Base-by-base conservation (phyloP, 1,139 yeast genomes). In the Yamadazyma conglobata region DNA sequence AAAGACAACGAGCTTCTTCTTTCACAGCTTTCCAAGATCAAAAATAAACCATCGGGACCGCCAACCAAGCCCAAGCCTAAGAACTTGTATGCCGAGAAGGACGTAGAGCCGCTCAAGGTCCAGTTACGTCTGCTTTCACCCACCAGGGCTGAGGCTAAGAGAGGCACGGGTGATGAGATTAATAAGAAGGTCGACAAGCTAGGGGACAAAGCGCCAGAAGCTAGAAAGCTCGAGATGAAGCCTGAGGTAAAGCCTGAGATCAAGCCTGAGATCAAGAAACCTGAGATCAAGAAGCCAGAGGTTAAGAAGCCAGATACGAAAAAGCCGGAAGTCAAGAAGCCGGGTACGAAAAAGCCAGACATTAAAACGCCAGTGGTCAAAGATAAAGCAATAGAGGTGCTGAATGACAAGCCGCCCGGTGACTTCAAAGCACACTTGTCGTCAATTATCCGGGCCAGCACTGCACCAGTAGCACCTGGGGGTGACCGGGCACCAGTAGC, bases 51-150 rank as follows among this genome's bases (percentile, higher is more conserved):
- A 9, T 37, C 40, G 4, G 41, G 43, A 10, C 42, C 41, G 16
- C 44, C 42, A 19, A 50, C 53, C 2, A 28, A 35, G 5, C 32
- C 32, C 6, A 50, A 46, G 33, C 47, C 47, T n/a, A 25, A 24
- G 5, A 25, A 37, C 2, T 22, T 32, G 19, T 10, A 29, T 15
- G 12, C 22, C 7, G 19, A 17, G 10, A 34, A 35, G 15, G 64
- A 58, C 27, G 31, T 56, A 2, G 48, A 48, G 27, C 37, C 48
- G 4, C 43, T 60, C 34, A 40, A 50, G 23, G 35, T 47, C 1
- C 62, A 56, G 27, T 40, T 58, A 44, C 44, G 43, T 23, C 52
- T 22, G 3, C 28, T 37, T 11, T 30, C 37, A 4, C 37, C 35
- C 1, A 22, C 25, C 11, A 21, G 16, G 16, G 11, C 5, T 5